Base-by-base conservation (phyloP, 176 grass and related monocot species). In the Poa pratensis region DNA sequence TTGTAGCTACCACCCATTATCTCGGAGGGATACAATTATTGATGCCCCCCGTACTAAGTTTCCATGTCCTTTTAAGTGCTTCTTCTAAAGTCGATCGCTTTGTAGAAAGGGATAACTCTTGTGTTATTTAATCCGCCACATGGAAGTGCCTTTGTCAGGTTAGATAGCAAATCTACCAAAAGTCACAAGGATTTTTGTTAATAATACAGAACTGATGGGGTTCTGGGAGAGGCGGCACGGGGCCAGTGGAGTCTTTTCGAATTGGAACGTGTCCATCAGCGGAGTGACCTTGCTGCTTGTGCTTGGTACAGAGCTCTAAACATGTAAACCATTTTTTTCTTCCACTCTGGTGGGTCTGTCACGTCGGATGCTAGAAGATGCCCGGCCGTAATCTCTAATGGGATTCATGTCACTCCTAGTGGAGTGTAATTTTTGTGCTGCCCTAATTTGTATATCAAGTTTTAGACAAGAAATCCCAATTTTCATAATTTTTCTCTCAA, bases 41-140 rank as follows among this genome's bases (percentile, higher is more conserved):
- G 80, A 69, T 69, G 64, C n/a, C 28, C 48, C 50, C 49, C n/a
- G 5, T 17, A 11, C 60, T 57, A 81, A 48, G 59, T 82, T 69
- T 58, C 39, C 86, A 16, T n/a, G 52, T 35, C 66, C 22, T 72
- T 82, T 71, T 73, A 22, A 45, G 3, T 52, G 62, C 45, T 59
- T 27, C 80, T 73, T 46, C 51, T 43, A 26, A 58, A 57, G 51
- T 5, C 46, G 22, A 18, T 3, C 22, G 5, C 80, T 74, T 75
- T 74, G 70, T 16, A 37, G 39, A 75, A 84, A 64, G 69, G 13
- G 4, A 22, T 13, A 35, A 14, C 3, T 18, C 57, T 75, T 27
- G 6, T 61, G 57, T 49, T 64, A 51, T 51, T 37, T 84, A 64
- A 82, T 82, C 52, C 10, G 6, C 14, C 39, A 55, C 12, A 34